Evolutionary conservation across 75 land plant species (phyloP).

Genomic region (Cunninghamia lanceolata): DNA sequence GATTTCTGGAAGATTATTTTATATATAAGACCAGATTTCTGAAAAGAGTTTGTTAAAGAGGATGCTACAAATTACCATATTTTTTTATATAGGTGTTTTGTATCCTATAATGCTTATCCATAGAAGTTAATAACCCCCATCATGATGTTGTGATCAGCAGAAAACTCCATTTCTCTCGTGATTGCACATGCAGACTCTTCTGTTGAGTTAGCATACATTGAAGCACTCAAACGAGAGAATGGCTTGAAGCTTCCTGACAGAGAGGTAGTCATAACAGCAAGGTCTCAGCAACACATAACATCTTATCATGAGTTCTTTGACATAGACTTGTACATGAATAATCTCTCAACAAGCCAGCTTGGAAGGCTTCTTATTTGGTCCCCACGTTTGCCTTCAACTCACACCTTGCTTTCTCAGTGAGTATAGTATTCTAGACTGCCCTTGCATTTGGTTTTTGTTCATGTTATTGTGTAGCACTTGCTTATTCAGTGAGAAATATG

Average conservation of each 20-base stretch:
- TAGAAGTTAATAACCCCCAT: background rate
- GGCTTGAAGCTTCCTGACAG: background rate
- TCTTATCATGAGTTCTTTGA: conserved; percentile 21
- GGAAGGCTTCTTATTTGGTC: conserved; percentile 74
- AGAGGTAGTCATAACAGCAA: conserved; percentile 4
- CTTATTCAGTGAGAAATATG: background rate
- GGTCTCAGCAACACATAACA: background rate
- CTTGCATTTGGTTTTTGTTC: conserved; percentile 3
- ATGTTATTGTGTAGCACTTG: background rate
- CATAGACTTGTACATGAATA: conserved; percentile 37
- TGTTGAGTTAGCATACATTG: conserved; percentile 1
- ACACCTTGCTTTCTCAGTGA: conserved; percentile 80
- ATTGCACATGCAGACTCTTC: conserved; percentile 7
- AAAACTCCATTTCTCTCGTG: background rate
- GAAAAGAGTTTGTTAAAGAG: background rate
- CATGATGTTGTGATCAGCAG: conserved; percentile 7
- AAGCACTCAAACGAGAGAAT: background rate
- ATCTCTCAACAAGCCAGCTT: conserved; percentile 39
- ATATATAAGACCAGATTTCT: background rate
- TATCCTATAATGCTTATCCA: background rate
- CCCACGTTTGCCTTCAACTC: conserved; percentile 76
- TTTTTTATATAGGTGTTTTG: background rate
- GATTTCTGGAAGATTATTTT: background rate
- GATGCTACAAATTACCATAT: background rate
- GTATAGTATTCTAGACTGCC: conserved; percentile 12